Evolutionary conservation across 2,329 filamentous ascomycete genomes (phyloP).

Genomic region (Colletotrichum costaricense): DNA sequence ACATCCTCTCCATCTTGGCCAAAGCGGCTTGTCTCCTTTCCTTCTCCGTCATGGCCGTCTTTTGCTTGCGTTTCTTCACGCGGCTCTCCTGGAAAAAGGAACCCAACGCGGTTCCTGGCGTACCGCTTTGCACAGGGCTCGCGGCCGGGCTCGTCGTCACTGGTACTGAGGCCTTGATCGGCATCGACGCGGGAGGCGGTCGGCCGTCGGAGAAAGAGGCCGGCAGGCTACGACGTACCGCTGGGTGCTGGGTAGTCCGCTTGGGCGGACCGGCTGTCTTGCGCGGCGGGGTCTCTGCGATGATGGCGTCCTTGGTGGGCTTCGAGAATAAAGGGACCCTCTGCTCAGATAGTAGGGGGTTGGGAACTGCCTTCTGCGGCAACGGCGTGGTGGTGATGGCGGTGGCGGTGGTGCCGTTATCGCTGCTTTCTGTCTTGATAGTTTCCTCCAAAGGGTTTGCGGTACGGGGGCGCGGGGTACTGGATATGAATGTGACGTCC

Average conservation of each 20-base stretch:
- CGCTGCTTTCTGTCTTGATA: not conserved
- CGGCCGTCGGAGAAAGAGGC: not conserved
- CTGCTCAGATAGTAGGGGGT: not conserved
- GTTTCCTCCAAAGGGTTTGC: not conserved
- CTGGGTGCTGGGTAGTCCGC: not conserved
- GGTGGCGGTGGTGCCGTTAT: not conserved
- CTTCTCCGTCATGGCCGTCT: slow-evolving; percentile 18
- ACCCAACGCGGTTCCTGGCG: not conserved
- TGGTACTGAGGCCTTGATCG: not conserved
- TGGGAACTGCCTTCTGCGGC: not conserved
- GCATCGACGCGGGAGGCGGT: slow-evolving; percentile 1
- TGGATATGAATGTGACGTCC: slow-evolving; percentile 4
- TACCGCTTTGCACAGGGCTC: not conserved
- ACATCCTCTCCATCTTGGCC: slow-evolving; percentile 17
- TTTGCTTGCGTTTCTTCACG: slow-evolving; percentile 29
- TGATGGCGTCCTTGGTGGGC: not conserved
- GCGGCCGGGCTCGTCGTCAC: not conserved
- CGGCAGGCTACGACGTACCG: slow-evolving; percentile 10
- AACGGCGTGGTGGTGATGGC: not conserved
- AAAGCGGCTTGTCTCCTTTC: not conserved
- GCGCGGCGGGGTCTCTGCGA: slow-evolving; percentile 9
- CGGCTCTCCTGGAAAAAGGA: slow-evolving; percentile 21
- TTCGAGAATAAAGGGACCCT: not conserved
- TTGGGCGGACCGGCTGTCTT: not conserved
- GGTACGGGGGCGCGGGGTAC: slow-evolving; percentile 1